Base-by-base conservation (phyloP, 2,329 filamentous ascomycete genomes). In the Capronia coronata region DNA sequence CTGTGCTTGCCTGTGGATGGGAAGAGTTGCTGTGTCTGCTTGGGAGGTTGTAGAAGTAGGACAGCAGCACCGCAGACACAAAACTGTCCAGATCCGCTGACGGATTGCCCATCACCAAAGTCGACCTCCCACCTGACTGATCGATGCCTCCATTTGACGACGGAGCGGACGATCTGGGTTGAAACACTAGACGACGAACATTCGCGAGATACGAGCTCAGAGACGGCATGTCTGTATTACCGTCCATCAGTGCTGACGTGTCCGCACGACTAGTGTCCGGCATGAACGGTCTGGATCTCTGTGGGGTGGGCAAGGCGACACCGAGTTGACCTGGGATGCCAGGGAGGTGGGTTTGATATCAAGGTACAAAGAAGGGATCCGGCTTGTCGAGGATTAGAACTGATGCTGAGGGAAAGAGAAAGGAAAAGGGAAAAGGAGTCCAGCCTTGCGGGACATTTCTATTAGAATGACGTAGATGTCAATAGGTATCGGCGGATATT, bases 31-130 rank as follows among this genome's bases (percentile, higher is more conserved):
- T 30, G 2, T 64, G 58, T n/a, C 67, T 67, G 3, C 2, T 1
- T 37, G 34, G 40, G 67, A 66, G 35, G 66, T 65, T 59, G 69
- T 67, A 48, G 41, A 82, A 70, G 63, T 82, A 83, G 29, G 79
- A 75, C 61, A 78, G 82, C n/a, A 81, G 62, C 29, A 83, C 68
- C 6, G 79, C 77, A 49, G 75, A 76, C 49, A 79, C 75, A 61
- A 83, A 77, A 22, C 79, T 83, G 66, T 83, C 80, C 48, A 83
- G 73, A 62, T 83, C 80, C 61, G 67, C 67, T n/a, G 70, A 70
- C 11, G 67, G 65, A 46, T 74, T 72, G 18, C 68, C 70, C 30
- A 71, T 59, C 16, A 73, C 69, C 48, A 70, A 68, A 7, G 30
- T 37, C 6, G 35, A 30, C 8, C 30, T 40, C 13, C 16, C 25